Evolutionary conservation across 257 asterid species (phyloP).

Genomic region (Jasminum sambac): DNA sequence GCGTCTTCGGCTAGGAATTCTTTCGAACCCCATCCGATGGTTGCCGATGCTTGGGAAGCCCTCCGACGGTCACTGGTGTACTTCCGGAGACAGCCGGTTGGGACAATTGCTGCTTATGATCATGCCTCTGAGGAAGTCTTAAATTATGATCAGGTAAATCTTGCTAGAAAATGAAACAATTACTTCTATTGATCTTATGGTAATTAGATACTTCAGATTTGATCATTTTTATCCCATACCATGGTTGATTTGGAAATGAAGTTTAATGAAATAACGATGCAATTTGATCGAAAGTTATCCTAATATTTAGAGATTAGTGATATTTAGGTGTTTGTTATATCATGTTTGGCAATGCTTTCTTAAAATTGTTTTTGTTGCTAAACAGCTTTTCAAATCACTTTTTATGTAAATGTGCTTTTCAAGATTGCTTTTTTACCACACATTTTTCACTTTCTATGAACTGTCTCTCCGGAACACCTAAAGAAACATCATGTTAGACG

Average conservation of each 20-base stretch:
- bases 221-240: background rate
- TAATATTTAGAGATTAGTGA: background rate
- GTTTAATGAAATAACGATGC: background rate
- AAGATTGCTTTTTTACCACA: no score
- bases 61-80: slow-evolving; percentile 65
- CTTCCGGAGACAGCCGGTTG: slow-evolving; percentile 79
- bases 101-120: slow-evolving; percentile 83
- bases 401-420: no score
- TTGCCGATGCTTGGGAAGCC: slow-evolving; percentile 86
- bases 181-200: background rate
- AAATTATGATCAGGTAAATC: slow-evolving; percentile 75
- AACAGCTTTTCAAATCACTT: no score
- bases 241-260: background rate
- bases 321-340: background rate
- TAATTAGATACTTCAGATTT: background rate
- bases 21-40: slow-evolving; percentile 81
- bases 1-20: slow-evolving; percentile 60
- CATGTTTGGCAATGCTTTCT: no score
- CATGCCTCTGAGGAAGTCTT: slow-evolving; percentile 83
- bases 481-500: no score
- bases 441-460: no score
- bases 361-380: no score
- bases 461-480: no score
- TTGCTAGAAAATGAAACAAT: background rate
- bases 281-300: background rate